Conservation (phyloP, 495 filamentous ascomycete genomes). For the Cercophora sp. region DNA sequence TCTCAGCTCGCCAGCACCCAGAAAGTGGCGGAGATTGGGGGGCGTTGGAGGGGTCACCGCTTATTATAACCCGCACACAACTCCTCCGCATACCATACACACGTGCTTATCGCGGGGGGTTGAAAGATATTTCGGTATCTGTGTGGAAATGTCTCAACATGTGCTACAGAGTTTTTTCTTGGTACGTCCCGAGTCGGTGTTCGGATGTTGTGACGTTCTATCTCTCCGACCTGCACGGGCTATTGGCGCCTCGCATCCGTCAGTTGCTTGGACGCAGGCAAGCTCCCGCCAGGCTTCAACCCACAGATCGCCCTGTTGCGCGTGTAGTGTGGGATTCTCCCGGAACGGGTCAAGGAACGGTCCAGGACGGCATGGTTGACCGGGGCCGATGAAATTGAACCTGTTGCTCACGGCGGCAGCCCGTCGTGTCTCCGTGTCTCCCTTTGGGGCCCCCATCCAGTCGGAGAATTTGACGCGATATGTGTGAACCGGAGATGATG, state of each 20-base stretch:
- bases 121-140: no score
- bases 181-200: no score
- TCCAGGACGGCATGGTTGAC: constrained; percentile 4
- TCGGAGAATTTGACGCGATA: constrained; percentile 10
- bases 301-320: not conserved
- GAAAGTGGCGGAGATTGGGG: constrained; percentile 2
- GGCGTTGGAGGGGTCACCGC: no score
- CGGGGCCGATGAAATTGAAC: constrained; percentile 10
- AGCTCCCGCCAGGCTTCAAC: constrained; percentile 1
- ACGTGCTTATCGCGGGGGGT: no score
- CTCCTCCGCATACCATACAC: no score
- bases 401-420: not conserved
- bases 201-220: no score
- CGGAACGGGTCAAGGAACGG: not conserved
- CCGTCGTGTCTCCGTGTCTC: not conserved
- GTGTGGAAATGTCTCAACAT: no score
- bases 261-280: not conserved
- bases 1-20: not conserved
- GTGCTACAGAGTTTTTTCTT: no score
- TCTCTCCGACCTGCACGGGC: not conserved
- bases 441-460: not conserved
- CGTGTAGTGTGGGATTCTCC: not conserved
- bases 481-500: constrained; percentile 7
- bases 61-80: no score
- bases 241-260: no score